These are phyloP conservation scores for Wickerhamomyces sp. DNA, from an alignment of 1,139 yeast species.

Conservation along the genomic window DNA sequence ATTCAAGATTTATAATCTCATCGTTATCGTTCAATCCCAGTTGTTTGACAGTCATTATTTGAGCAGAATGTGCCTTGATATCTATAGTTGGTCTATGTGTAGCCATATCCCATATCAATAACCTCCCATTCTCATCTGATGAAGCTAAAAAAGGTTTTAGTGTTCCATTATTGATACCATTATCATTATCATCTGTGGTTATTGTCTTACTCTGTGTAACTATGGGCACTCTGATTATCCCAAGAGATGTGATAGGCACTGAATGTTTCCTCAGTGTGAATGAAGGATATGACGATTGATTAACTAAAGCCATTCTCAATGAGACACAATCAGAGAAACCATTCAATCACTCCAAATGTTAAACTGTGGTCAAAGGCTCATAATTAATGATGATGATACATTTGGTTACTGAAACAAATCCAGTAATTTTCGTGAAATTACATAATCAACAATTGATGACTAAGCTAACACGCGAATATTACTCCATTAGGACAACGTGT, in stretches of 20 bases:
- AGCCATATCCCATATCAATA: conserved; percentile 47
- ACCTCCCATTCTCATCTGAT: conserved; percentile 44
- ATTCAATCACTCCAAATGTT: too few species aligned
- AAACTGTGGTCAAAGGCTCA: too few species aligned
- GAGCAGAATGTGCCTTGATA: conserved; percentile 48
- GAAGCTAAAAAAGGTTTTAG: conserved; percentile 29
- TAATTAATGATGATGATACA: too few species aligned
- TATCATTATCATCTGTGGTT: background rate
- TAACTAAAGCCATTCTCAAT: too few species aligned
- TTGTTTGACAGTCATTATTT: conserved; percentile 39
- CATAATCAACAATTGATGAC: too few species aligned
- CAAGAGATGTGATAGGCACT: conserved; percentile 14
- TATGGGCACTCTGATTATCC: conserved; percentile 10
- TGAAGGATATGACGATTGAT: conserved; percentile 6
- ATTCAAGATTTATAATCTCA: conserved; percentile 6
- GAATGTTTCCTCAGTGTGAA: conserved; percentile 20
- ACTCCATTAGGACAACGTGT: too few species aligned
- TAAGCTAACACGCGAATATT: too few species aligned
- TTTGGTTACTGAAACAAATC: too few species aligned
- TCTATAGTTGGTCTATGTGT: conserved; percentile 38
- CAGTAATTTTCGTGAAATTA: too few species aligned
- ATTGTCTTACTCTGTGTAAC: background rate
- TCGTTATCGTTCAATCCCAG: conserved; percentile 25
- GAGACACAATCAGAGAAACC: too few species aligned
- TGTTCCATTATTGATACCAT: background rate